Conservation (phyloP, 1,284 basidiomycete species). For the Fomitopsis pinicola region DNA sequence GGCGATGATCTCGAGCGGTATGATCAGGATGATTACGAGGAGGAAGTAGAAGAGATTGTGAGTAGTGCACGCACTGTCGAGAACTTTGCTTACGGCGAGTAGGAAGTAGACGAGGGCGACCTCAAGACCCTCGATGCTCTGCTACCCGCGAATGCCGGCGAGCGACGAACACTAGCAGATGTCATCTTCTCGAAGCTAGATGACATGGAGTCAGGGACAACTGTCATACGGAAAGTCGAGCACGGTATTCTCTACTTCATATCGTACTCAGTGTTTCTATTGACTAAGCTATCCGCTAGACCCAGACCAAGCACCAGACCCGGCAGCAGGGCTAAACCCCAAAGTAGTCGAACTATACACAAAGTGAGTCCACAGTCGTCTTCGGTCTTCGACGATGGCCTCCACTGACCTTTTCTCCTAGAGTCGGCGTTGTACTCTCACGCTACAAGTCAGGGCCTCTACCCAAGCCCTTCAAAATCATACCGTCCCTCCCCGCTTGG, state of each 20-base stretch:
- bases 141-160: constrained; percentile 65
- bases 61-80: constrained; percentile 26
- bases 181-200: constrained; percentile 93
- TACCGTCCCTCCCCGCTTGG: constrained; percentile 95
- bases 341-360: constrained; percentile 94
- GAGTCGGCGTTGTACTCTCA: constrained; percentile 79
- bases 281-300: constrained; percentile 32
- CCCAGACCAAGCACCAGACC: constrained; percentile 75
- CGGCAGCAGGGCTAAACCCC: constrained; percentile 92
- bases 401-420: constrained; percentile 27
- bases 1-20: constrained; percentile 46
- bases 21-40: constrained; percentile 42
- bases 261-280: neutral
- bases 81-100: neutral
- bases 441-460: constrained; percentile 95
- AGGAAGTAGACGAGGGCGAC: constrained; percentile 42
- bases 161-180: constrained; percentile 88
- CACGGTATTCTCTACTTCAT: constrained; percentile 39
- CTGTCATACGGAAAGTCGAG: constrained; percentile 52
- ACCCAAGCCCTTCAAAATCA: constrained; percentile 98
- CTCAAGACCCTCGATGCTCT: constrained; percentile 81
- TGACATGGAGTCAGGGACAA: constrained; percentile 46
- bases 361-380: constrained; percentile 29
- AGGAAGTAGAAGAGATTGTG: constrained; percentile 52
- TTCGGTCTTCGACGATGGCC: neutral